Base-by-base conservation (phyloP, 345 rosid species). In the Trapa bicornis region DNA sequence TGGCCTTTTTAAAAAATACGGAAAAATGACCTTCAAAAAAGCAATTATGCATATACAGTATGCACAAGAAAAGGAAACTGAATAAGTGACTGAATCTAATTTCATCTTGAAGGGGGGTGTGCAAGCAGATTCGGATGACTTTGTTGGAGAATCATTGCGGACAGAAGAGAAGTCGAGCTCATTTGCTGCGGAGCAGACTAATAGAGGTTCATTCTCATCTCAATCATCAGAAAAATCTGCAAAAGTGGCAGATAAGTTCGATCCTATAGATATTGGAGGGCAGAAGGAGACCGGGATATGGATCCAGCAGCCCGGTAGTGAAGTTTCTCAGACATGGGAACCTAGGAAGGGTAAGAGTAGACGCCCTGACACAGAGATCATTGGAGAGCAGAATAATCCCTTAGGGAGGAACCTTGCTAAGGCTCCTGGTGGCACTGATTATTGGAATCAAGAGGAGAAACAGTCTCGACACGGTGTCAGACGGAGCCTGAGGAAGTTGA, bases 231-330 rank as follows among this genome's bases (percentile, higher is more conserved):
- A 73, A 17, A 85, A 81, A 76, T 78, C 92, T 54, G 75, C 81
- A 35, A 75, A 68, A 68, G 83, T 66, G 67, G 67, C 58, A 13
- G 96, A 88, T 75, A 80, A 73, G 78, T 78, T 84, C 54, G 92
- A 91, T 74, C 86, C 99, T n/a, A 83, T 94, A 47, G 78, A 83
- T 71, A 74, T 91, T 63, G 89, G 80, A 76, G 97, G 99, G 72
- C 87, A 80, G 75, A 62, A 68, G 39, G 83, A 78, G 77, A 86
- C 85, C n/a, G 99, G 94, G 61, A 74, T 91, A 33, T 94, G 97
- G 99, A 77, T 87, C 36, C 91, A 86, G 75, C 96, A 79, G 73
- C 97, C 97, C 1, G 97, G 98, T 74, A 84, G 78, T 70, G 97
- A 87, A 68, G 88, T 87, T 68, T 73, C 80, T 16, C 97, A 83